A percentile compares a stretch with the other conserved stretches of the same genome.
Evolutionary conservation across 805 yeast species (phyloP).

Genomic region (Yarrowia yakushimensis): DNA sequence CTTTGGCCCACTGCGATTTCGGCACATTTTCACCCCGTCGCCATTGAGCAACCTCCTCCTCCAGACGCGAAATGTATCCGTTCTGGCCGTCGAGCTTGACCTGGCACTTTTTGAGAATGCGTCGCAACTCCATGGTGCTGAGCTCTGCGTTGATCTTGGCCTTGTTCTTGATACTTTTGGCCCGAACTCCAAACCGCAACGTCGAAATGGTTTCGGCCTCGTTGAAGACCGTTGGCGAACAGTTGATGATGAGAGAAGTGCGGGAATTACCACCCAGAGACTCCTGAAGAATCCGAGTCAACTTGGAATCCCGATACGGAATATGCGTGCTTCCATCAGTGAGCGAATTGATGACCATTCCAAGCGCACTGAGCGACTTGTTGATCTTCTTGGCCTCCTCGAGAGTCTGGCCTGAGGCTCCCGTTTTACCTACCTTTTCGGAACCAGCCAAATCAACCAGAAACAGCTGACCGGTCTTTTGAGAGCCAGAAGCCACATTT

Average conservation of each 20-base stretch:
- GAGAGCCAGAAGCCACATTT: conserved; percentile 50
- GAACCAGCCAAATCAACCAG: conserved; percentile 86
- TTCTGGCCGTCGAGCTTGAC: conserved; percentile 34
- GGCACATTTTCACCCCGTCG: conserved; percentile 38
- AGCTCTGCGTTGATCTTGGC: conserved; percentile 63
- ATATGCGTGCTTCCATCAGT: conserved; percentile 66
- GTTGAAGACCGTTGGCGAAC: conserved; percentile 60
- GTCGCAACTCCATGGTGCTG: conserved; percentile 48
- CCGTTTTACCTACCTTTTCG: conserved; percentile 73
- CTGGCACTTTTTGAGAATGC: conserved; percentile 38
- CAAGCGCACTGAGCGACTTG: conserved; percentile 69
- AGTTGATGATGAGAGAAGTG: conserved; percentile 67
- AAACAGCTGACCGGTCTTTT: conserved; percentile 61
- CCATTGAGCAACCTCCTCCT: conserved; percentile 43
- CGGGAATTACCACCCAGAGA: conserved; percentile 80
- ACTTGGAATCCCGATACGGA: conserved; percentile 74
- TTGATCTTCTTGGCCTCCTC: conserved; percentile 87
- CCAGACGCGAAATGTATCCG: conserved; percentile 42
- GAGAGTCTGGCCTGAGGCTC: conserved; percentile 67
- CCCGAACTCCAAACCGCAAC: conserved; percentile 69
- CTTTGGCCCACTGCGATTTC: conserved; percentile 32
- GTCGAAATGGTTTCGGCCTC: conserved; percentile 67
- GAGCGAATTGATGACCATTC: conserved; percentile 74
- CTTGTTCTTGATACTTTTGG: conserved; percentile 61
- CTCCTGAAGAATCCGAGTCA: conserved; percentile 74